phyloP scores from a whole-genome alignment of 2,329 filamentous ascomycete genomes.

The Fusarium succisae region DNA sequence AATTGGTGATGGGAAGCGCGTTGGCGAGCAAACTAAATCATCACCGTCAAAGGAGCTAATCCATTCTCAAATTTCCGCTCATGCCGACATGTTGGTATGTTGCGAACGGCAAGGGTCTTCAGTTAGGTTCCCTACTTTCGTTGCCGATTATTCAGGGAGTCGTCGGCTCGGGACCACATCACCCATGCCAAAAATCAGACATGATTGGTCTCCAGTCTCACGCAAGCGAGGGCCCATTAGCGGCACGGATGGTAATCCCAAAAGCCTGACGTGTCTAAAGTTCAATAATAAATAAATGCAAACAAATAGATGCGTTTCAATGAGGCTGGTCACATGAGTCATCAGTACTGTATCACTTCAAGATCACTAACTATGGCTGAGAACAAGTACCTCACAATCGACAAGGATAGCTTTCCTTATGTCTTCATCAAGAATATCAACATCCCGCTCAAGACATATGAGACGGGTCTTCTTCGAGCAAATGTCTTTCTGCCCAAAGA shows the following conservation, averaged over 20 bases:
- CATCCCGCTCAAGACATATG: conserved; percentile 1
- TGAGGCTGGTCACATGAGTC: neutral
- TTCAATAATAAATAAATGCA: neutral
- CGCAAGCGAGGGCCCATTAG: neutral
- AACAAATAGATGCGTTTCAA: neutral
- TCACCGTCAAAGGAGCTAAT: rapidly evolving
- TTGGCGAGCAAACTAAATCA: neutral
- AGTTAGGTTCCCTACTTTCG: neutral
- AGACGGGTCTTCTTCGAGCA: neutral
- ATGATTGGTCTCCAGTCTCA: neutral
- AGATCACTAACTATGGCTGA: neutral
- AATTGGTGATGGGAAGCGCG: neutral
- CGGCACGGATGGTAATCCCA: no score
- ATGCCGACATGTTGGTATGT: neutral
- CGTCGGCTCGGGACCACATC: neutral
- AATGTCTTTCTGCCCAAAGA: conserved; percentile 8
- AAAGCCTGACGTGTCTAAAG: no score
- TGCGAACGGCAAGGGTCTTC: neutral
- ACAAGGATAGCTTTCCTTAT: conserved; percentile 6
- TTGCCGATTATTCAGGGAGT: neutral
- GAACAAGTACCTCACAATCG: neutral
- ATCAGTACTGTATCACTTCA: neutral
- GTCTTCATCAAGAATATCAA: neutral
- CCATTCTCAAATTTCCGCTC: no score
- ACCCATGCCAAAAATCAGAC: neutral